Evolutionary conservation across 2,329 filamentous ascomycete genomes (phyloP).

Genomic region (Penicillium sp.): DNA sequence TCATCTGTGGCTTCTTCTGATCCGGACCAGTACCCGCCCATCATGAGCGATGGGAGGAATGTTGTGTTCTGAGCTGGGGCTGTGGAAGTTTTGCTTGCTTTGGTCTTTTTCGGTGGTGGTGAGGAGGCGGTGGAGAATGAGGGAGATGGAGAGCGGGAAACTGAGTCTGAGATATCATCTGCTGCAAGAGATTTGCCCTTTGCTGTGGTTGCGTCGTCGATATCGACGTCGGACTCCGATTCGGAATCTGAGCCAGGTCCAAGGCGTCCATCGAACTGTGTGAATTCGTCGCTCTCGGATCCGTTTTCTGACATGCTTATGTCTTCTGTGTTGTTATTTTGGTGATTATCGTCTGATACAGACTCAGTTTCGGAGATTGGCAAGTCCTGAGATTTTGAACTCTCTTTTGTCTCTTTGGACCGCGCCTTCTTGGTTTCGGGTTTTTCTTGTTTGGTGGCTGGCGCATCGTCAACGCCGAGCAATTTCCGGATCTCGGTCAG

Average conservation of each 20-base stretch:
- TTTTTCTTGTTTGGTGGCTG: constrained; percentile 14
- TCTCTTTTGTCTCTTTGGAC: constrained; percentile 10
- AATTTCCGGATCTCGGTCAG: constrained; percentile 38
- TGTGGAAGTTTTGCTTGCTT: constrained; percentile 15
- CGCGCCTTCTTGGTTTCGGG: constrained; percentile 7
- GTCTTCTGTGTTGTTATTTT: constrained; percentile 2
- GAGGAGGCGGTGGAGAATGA: constrained; percentile 15
- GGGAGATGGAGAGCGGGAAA: constrained; percentile 34
- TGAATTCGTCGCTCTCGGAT: constrained; percentile 25
- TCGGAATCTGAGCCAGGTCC: constrained; percentile 26
- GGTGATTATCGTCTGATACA: constrained; percentile 7
- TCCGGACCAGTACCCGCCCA: constrained; percentile 59
- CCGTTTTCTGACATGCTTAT: constrained; percentile 23
- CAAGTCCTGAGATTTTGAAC: constrained; percentile 2
- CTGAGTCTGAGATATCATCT: constrained; percentile 30
- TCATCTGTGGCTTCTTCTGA: constrained; percentile 52
- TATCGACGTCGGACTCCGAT: constrained; percentile 23
- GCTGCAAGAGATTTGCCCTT: constrained; percentile 19
- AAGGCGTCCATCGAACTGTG: constrained; percentile 33
- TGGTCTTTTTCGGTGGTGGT: constrained; percentile 24
- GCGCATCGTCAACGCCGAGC: constrained; percentile 32
- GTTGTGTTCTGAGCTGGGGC: constrained; percentile 40
- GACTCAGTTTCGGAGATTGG: constrained; percentile 8
- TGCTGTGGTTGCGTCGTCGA: constrained; percentile 11
- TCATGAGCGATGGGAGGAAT: constrained; percentile 57